Evolutionary conservation across 352 stramenopile genomes (phyloP).

Genomic region (Globisporangium alternatum): DNA sequence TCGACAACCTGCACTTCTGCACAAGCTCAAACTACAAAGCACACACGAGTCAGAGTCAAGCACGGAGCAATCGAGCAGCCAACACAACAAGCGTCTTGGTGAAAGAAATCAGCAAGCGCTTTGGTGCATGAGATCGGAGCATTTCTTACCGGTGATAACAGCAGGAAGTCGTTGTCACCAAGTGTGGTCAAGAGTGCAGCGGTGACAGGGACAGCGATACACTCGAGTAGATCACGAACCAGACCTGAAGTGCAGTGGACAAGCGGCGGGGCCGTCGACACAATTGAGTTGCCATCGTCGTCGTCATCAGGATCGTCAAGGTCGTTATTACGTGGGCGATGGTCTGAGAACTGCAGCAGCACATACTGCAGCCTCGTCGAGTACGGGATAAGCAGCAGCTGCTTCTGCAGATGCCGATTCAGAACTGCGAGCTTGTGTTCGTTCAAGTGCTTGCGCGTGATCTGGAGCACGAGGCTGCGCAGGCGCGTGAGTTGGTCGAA

Average conservation of each 20-base stretch:
- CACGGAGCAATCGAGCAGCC: neutral
- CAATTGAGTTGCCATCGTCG: neutral
- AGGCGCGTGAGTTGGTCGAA: conserved; percentile 47
- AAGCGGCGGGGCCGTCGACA: neutral
- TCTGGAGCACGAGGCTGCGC: conserved; percentile 47
- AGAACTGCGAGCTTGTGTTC: conserved; percentile 48
- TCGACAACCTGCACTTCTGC: conserved; percentile 33
- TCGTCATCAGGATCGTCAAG: neutral
- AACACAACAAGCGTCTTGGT: neutral
- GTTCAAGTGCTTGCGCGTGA: conserved; percentile 51
- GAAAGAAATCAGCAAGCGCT: no score
- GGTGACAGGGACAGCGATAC: conserved; percentile 8
- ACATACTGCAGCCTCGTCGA: conserved; percentile 36
- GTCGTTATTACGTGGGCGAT: neutral
- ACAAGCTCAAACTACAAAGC: conserved; percentile 35
- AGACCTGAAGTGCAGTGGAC: conserved; percentile 7
- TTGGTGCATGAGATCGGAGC: no score
- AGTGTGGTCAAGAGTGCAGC: neutral
- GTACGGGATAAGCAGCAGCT: conserved; percentile 43
- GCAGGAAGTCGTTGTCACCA: conserved; percentile 21
- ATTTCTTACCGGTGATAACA: conserved; percentile 33
- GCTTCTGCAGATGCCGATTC: conserved; percentile 45
- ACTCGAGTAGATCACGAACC: conserved; percentile 17
- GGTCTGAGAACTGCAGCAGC: conserved; percentile 32
- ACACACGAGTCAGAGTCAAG: neutral